Percentiles rank a stretch among this genome's conserved stretches.
phyloP scores from a whole-genome alignment of 2,329 filamentous ascomycete genomes.

The Chaetomium globosum region DNA sequence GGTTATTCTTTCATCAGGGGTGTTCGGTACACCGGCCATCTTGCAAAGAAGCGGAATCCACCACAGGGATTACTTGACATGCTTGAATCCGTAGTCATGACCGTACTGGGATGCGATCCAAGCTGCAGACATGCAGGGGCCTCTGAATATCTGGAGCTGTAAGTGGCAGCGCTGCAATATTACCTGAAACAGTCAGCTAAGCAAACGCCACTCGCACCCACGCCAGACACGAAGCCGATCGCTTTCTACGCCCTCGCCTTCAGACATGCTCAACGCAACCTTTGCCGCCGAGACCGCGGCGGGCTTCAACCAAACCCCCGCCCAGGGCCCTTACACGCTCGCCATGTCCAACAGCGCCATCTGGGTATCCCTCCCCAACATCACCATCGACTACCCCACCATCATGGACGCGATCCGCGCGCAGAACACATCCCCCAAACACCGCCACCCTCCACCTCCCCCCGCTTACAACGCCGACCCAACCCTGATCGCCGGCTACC shows the following conservation, averaged over 20 bases:
- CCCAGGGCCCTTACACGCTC: slow-evolving; percentile 29
- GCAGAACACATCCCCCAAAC: slow-evolving; percentile 35
- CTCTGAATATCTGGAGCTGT: slow-evolving; percentile 27
- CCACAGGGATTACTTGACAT: too few relatives aligned
- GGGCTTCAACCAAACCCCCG: slow-evolving; percentile 26
- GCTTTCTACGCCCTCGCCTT: slow-evolving; percentile 38
- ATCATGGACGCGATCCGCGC: slow-evolving; percentile 21
- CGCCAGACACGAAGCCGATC: slow-evolving; percentile 17
- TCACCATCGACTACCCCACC: slow-evolving; percentile 13
- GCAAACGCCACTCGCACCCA: too few relatives aligned
- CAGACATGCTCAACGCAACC: slow-evolving; percentile 35
- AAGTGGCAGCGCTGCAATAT: slow-evolving; percentile 11
- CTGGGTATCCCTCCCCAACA: slow-evolving; percentile 25
- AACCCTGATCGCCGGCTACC: slow-evolving; percentile 30
- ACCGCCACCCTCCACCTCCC: slow-evolving; percentile 41
- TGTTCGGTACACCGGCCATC: slow-evolving; percentile 25
- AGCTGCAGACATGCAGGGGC: too few relatives aligned
- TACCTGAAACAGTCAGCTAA: neutral
- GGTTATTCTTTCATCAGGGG: slow-evolving; percentile 27
- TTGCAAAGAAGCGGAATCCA: slow-evolving; percentile 30
- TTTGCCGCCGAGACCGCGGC: slow-evolving; percentile 33
- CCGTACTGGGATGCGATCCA: too few relatives aligned
- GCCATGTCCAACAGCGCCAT: slow-evolving; percentile 28
- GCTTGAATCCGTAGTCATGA: too few relatives aligned
- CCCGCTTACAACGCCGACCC: slow-evolving; percentile 37